These are phyloP conservation scores for Ophiorrhiza pumila DNA, from an alignment of 257 asterid species.

Conservation along the genomic window DNA sequence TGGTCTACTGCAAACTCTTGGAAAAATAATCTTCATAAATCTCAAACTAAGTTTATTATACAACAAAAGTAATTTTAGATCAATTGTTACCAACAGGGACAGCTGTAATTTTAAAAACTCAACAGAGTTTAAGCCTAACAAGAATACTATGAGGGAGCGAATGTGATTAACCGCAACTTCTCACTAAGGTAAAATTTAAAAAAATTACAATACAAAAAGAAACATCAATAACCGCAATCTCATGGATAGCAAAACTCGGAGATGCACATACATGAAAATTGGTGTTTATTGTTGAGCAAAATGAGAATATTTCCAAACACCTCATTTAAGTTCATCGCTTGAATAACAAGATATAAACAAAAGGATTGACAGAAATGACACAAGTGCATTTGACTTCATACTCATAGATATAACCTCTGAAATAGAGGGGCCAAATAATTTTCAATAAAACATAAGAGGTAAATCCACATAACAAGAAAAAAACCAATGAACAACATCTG, in stretches of 20 bases:
- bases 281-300: too few relatives aligned
- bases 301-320: neutral
- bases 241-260: neutral
- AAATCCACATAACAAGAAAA: neutral
- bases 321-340: neutral
- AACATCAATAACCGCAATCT: neutral
- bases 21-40: too few relatives aligned
- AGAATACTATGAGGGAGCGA: too few relatives aligned
- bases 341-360: neutral
- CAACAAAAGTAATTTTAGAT: too few relatives aligned
- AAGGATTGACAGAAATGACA: neutral
- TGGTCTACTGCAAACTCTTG: too few relatives aligned
- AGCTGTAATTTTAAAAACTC: too few relatives aligned
- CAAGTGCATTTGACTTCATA: neutral
- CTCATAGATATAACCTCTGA: neutral
- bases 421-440: neutral
- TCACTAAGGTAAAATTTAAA: neutral
- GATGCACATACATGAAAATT: neutral
- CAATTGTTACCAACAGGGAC: too few relatives aligned
- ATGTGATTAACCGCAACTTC: too few relatives aligned
- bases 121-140: too few relatives aligned
- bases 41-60: too few relatives aligned
- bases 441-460: neutral
- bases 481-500: neutral
- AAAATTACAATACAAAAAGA: neutral